Evolutionary conservation across 495 filamentous ascomycete genomes (phyloP), one percentile per base, ranked within the genome.

Genomic region (Hypoxylon lienhwacheense): DNA sequence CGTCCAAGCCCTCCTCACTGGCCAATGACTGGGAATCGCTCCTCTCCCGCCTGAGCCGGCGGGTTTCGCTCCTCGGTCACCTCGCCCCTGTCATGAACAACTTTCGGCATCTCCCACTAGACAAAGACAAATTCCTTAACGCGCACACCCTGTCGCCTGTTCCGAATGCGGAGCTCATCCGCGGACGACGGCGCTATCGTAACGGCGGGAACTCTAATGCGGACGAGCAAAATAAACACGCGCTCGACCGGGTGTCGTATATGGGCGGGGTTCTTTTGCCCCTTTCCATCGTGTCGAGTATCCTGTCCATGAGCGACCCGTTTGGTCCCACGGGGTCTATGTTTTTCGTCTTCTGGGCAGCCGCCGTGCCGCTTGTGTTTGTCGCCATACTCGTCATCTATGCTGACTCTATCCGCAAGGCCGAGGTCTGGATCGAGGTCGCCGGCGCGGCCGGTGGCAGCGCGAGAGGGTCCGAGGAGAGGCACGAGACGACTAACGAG

Each of bases 341-440:
- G 50, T 74, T 74, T 66, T 75, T 44, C 43, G 53, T 75, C 0
- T 75, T 75, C 45, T 75, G 73, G 73, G 71, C 66, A 1, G 59
- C 61, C 0, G 50, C 63, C 1, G 32, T 67, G 6, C 71, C 73
- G 3, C 61, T 74, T 0, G 53, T 70, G 1, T 28, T 64, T 11
- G 10, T 73, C 22, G 52, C 69, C 19, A 39, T 74, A 0, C 39
- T 68, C 7, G 34, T 75, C 39, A 69, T 75, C 47, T 74, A 75
- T 51, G 71, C 71, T 19, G 73, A 75, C 48, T 69, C 64, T 10
- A 66, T 74, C 32, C 65, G 73, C 50, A 73, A 68, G 64, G 63
- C 61, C 12, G 71, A 75, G 59, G 73, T 75, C 4, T 75, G 73
- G 73, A 67, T 75, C 12, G 73, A 75, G 57, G 66, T 73, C 5